Percentiles rank a stretch among this genome's conserved stretches.
phyloP scores from a whole-genome alignment of 768 basidiomycete genomes.

The Tulasnella calospora region DNA sequence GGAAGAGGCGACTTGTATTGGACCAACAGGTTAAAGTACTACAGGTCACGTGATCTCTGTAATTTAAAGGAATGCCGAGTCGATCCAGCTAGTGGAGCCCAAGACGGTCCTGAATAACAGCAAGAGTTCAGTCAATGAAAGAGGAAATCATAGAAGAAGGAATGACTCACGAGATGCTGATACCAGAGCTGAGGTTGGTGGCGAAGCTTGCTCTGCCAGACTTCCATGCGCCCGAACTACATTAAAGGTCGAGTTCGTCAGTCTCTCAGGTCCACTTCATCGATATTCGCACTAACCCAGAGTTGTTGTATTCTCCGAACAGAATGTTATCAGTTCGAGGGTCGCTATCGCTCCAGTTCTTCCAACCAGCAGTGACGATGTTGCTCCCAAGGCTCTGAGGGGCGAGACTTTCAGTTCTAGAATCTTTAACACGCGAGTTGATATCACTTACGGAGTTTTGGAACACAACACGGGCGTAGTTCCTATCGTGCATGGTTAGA shows the following conservation, averaged over 20 bases:
- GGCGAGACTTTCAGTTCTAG: conserved; percentile 15
- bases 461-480: conserved; percentile 34
- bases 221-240: conserved; percentile 18
- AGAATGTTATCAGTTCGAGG: conserved; percentile 26
- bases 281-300: neutral
- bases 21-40: too few species aligned
- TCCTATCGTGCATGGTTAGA: neutral
- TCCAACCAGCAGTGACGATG: conserved; percentile 27
- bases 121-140: neutral
- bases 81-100: conserved; percentile 24
- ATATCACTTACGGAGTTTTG: conserved; percentile 31
- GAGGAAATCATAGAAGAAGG: neutral
- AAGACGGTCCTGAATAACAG: conserved; percentile 15
- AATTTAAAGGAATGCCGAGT: conserved; percentile 16
- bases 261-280: neutral
- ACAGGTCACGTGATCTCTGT: too few species aligned
- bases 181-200: conserved; percentile 8
- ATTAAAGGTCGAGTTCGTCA: neutral
- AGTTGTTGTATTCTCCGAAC: conserved; percentile 27
- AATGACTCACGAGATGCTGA: conserved; percentile 13
- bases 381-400: conserved; percentile 25
- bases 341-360: conserved; percentile 21
- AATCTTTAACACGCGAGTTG: neutral
- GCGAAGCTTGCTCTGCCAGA: conserved; percentile 19
- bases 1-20: too few species aligned